phyloP scores from a whole-genome alignment of 108 stramenopile species.

The Aurantiochytrium sp. region DNA sequence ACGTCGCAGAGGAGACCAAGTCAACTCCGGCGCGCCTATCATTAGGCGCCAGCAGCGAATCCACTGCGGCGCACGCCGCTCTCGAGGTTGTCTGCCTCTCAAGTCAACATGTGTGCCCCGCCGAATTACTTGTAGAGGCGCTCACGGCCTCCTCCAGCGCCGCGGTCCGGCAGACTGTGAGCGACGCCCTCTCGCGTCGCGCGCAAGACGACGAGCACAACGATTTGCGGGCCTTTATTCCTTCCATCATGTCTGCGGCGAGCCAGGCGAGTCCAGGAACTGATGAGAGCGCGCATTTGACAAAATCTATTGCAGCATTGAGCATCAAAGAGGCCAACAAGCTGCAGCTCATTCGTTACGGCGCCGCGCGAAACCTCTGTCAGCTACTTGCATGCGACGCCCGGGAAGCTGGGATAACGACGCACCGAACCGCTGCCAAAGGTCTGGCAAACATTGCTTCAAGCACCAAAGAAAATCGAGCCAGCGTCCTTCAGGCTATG shows the following conservation, averaged over 20 bases:
- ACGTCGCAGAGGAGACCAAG: background rate
- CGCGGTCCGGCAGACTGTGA: background rate
- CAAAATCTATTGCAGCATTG: background rate
- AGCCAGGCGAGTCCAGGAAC: background rate
- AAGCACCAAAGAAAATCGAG: background rate
- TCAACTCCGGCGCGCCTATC: background rate
- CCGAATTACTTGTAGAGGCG: background rate
- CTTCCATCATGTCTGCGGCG: background rate
- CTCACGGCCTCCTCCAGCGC: background rate
- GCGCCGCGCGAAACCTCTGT: background rate
- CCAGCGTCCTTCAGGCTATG: background rate
- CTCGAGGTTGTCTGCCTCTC: background rate
- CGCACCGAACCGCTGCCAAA: background rate
- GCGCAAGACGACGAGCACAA: background rate
- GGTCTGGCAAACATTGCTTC: conserved; percentile 7
- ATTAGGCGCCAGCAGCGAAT: background rate
- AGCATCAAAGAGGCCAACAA: background rate
- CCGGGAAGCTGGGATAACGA: background rate
- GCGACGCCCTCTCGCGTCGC: background rate
- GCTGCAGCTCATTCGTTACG: background rate
- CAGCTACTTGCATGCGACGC: background rate
- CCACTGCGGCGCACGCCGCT: background rate
- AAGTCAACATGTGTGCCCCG: background rate
- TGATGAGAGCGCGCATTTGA: background rate
- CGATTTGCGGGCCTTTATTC: background rate